These are phyloP conservation scores for Lecanicillium sp. DNA, from an alignment of 2,329 filamentous ascomycete genomes.

Conservation along the genomic window DNA sequence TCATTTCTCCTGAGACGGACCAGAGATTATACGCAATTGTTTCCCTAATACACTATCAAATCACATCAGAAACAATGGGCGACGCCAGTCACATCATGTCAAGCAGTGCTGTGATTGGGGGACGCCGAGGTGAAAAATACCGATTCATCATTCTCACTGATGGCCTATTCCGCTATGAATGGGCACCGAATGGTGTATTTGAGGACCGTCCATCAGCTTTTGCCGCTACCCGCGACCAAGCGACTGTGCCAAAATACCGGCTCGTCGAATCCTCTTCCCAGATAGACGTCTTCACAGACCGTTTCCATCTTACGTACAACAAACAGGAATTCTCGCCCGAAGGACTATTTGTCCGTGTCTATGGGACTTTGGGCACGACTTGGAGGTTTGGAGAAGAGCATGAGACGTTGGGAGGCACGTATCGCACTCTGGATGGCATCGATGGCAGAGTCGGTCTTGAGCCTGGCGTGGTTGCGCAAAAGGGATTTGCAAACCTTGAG, in stretches of 20 bases:
- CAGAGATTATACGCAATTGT: too few species aligned
- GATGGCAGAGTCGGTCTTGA: constrained; percentile 43
- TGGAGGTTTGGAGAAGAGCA: constrained; percentile 46
- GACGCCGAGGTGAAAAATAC: constrained; percentile 28
- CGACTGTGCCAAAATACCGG: constrained; percentile 36
- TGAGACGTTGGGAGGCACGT: constrained; percentile 37
- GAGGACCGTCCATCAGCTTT: constrained; percentile 57
- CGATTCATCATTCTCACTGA: constrained; percentile 53
- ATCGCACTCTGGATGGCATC: constrained; percentile 36
- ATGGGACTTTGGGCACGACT: constrained; percentile 3
- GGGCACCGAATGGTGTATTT: constrained; percentile 50
- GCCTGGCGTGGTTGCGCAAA: constrained; percentile 40
- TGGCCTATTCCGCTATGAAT: constrained; percentile 52
- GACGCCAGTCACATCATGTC: constrained; percentile 1
- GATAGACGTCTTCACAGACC: constrained; percentile 48
- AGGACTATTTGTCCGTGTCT: constrained; percentile 36
- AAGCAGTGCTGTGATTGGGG: constrained; percentile 9
- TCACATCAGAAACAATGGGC: too few species aligned
- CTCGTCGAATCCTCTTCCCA: constrained; percentile 35
- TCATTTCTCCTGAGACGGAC: too few species aligned
- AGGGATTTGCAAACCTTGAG: constrained; percentile 44
- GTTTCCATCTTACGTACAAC: constrained; percentile 51
- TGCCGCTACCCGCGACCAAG: constrained; percentile 42
- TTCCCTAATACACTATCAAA: too few species aligned
- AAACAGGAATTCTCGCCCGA: constrained; percentile 45